Evolutionary conservation across 768 basidiomycete species (phyloP).

Genomic region (Coprinopsis marcescibilis): DNA sequence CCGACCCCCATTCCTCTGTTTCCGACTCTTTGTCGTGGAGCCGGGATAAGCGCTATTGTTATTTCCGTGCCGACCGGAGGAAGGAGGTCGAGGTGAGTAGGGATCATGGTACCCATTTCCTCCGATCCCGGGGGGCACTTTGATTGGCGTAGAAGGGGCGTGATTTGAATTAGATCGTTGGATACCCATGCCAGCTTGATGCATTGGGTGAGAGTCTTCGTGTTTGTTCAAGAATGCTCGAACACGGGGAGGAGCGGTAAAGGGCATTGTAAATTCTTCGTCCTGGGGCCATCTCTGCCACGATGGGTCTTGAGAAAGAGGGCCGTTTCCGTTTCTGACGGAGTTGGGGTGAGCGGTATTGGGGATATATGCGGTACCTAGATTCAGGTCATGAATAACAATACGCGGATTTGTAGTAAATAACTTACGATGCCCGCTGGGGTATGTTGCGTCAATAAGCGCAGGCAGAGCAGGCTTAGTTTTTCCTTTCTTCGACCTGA

Average conservation of each 20-base stretch:
- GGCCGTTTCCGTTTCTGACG: neutral
- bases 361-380: neutral
- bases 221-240: too few relatives aligned
- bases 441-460: neutral
- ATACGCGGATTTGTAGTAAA: neutral
- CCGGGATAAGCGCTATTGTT: too few relatives aligned
- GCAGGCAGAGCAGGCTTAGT: neutral
- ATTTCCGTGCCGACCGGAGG: too few relatives aligned
- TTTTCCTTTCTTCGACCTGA: neutral
- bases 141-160: neutral
- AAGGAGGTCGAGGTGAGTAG: too few relatives aligned
- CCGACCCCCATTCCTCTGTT: too few relatives aligned
- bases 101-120: too few relatives aligned
- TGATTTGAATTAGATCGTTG: neutral
- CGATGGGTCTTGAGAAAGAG: neutral
- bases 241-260: neutral
- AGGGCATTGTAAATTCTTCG: neutral
- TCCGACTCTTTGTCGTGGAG: too few relatives aligned
- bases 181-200: neutral
- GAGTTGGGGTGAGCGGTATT: neutral
- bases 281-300: neutral
- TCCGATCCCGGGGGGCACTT: too few relatives aligned
- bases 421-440: neutral
- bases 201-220: neutral
- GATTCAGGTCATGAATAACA: neutral